Conservation (phyloP, 345 rosid species). For the Mallotus nudiflorus region DNA sequence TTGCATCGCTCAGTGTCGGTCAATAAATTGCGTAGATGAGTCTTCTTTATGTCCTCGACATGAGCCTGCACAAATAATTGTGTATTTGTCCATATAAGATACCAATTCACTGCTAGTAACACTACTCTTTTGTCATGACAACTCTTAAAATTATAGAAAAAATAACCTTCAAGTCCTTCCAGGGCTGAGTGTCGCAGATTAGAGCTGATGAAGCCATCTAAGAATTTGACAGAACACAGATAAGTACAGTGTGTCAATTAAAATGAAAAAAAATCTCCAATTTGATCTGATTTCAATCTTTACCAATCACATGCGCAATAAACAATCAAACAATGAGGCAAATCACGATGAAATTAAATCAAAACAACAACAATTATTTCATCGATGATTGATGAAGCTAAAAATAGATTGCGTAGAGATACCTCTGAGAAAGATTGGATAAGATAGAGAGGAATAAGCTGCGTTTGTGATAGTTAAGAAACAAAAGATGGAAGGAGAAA, state of each 20-base stretch:
- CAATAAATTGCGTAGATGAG: slow-evolving; percentile 84
- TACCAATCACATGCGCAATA: not conserved
- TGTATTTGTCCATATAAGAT: no score
- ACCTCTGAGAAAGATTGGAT: slow-evolving; percentile 3
- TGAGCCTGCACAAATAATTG: slow-evolving; percentile 43
- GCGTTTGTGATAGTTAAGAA: no score
- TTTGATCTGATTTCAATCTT: not conserved
- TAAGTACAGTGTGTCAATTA: no score
- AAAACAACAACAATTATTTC: not conserved
- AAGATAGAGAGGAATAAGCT: not conserved
- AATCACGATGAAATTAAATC: not conserved
- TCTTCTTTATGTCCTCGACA: slow-evolving; percentile 67
- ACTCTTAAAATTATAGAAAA: no score
- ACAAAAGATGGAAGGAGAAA: not conserved
- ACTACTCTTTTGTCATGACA: not conserved
- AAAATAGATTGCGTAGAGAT: not conserved
- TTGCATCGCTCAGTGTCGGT: slow-evolving; percentile 62
- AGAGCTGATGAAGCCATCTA: slow-evolving; percentile 67
- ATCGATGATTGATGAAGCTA: not conserved
- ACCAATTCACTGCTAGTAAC: not conserved
- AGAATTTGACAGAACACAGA: not conserved
- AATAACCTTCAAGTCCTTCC: slow-evolving; percentile 86
- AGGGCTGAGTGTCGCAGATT: slow-evolving; percentile 68
- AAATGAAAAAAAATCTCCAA: not conserved
- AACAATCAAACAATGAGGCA: not conserved